Percentiles rank a stretch among this genome's conserved stretches.
Evolutionary conservation across 129 eudicot genomes (phyloP).

Genomic region (Lonicera japonica): DNA sequence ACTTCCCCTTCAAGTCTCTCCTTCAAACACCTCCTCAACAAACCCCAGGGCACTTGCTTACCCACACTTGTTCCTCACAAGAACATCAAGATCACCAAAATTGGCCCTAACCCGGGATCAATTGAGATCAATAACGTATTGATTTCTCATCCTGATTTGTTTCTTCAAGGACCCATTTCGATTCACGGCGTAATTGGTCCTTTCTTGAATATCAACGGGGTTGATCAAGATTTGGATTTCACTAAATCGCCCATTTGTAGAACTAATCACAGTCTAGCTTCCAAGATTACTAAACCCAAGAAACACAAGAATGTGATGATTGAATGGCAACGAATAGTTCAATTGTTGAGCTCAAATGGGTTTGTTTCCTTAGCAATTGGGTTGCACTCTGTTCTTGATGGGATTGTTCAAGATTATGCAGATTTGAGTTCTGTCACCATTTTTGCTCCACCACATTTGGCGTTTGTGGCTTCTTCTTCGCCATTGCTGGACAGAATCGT

Average conservation of each 20-base stretch:
- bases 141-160: slow-evolving; percentile 65
- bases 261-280: not conserved
- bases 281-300: not conserved
- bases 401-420: slow-evolving; percentile 37
- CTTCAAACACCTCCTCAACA: slow-evolving; percentile 29
- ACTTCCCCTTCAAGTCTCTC: slow-evolving; percentile 35
- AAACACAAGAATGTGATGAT: slow-evolving; percentile 12
- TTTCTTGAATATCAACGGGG: slow-evolving; percentile 19
- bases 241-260: slow-evolving; percentile 28
- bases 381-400: slow-evolving; percentile 43
- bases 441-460: slow-evolving; percentile 43
- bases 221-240: slow-evolving; percentile 23
- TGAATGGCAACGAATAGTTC: slow-evolving; percentile 45
- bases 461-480: slow-evolving; percentile 34
- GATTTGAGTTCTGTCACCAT: slow-evolving; percentile 44
- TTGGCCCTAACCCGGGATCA: slow-evolving; percentile 7
- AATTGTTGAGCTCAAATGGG: slow-evolving; percentile 36
- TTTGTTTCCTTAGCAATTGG: slow-evolving; percentile 59
- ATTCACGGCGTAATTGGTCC: slow-evolving; percentile 51
- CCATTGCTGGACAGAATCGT: slow-evolving; percentile 48
- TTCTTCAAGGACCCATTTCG: slow-evolving; percentile 40
- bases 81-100: slow-evolving; percentile 32
- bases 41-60: slow-evolving; percentile 42
- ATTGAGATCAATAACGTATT: slow-evolving; percentile 52
- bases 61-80: slow-evolving; percentile 32